These are phyloP conservation scores for Cutaneotrichosporon curvatum DNA, from an alignment of 1,284 basidiomycete genomes.

Conservation along the genomic window DNA sequence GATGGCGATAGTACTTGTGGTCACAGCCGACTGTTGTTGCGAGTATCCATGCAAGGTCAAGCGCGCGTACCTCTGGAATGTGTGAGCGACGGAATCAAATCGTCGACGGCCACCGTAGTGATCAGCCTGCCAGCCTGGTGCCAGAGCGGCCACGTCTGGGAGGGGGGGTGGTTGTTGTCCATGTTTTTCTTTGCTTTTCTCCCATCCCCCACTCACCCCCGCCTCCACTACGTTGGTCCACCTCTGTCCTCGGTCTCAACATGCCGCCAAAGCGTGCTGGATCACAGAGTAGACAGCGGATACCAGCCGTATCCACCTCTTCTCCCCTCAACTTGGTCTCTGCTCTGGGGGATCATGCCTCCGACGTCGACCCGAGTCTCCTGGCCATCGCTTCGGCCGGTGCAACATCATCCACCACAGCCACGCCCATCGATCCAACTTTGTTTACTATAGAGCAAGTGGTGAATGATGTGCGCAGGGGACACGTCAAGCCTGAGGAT, in stretches of 20 bases:
- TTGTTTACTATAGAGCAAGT: slow-evolving; percentile 33
- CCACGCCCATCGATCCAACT: slow-evolving; percentile 26
- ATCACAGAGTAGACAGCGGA: neutral
- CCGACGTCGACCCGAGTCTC: slow-evolving; percentile 11
- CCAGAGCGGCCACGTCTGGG: too few relatives aligned
- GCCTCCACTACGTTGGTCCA: slow-evolving; percentile 5
- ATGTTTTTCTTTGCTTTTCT: slow-evolving; percentile 15
- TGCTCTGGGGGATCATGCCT: neutral
- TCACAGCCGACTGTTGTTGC: too few relatives aligned
- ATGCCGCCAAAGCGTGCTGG: slow-evolving; percentile 1
- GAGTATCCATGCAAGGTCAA: too few relatives aligned
- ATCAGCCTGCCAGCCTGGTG: too few relatives aligned
- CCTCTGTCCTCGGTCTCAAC: neutral
- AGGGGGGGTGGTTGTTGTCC: slow-evolving; percentile 57
- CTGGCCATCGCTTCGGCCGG: slow-evolving; percentile 4
- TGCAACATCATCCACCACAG: neutral
- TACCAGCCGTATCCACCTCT: too few relatives aligned
- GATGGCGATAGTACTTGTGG: too few relatives aligned
- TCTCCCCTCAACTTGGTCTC: too few relatives aligned
- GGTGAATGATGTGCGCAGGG: slow-evolving; percentile 30
- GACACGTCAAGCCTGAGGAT: slow-evolving; percentile 19
- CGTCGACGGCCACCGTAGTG: too few relatives aligned
- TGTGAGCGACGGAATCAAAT: too few relatives aligned
- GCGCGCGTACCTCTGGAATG: too few relatives aligned
- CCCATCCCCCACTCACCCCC: neutral